Base-by-base conservation (phyloP, 225 moss, liverwort and hornwort genomes). In the Pseudoscleropodium purum region DNA sequence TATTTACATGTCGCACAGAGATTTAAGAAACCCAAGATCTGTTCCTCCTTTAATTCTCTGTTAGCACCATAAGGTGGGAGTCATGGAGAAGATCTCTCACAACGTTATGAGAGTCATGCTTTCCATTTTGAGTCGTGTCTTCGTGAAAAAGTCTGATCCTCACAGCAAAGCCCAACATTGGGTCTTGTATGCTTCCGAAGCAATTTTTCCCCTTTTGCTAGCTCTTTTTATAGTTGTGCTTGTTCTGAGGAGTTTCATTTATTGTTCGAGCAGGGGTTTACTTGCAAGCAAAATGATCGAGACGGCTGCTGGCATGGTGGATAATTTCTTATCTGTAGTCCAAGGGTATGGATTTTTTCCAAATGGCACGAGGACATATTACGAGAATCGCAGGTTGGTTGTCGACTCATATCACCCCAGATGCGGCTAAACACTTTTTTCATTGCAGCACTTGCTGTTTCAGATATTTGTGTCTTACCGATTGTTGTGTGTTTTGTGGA, bases 301-400 rank as follows among this genome's bases (percentile, higher is more conserved):
- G 82, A 97, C 98, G 54, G 98, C 98, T 56, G 89, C 91, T 33
- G 96, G 97, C 27, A 94, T 96, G 90, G 96, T 98, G 17, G 93
- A 97, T 51, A 97, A 98, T 89, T 87, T 98, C 73, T 91, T 98
- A 83, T 84, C 87, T 19, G 88, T 98, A 83, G 95, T 94, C n/a
- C 89, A 93, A 45, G 84, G 83, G 3, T 90, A 94, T 86, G 98
- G 97, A n/a, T 97, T 98, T 61, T 93, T 98, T 37, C 96, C 98
- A 34, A 98, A 98, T 57, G 98, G 98, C 24, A 94, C 97, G 34
- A 91, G 98, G 82, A 97, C 94, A 49, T 98, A 98, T 82, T 98
- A 98, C 78, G 92, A 95, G 59, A 97, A 98, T 63, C 95, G 97
- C 82, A 97, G 94, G 94, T 94, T 91, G 73, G 85, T 81, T 59